Evolutionary conservation across 768 basidiomycete species (phyloP).

Genomic region (Cyathus striatus): DNA sequence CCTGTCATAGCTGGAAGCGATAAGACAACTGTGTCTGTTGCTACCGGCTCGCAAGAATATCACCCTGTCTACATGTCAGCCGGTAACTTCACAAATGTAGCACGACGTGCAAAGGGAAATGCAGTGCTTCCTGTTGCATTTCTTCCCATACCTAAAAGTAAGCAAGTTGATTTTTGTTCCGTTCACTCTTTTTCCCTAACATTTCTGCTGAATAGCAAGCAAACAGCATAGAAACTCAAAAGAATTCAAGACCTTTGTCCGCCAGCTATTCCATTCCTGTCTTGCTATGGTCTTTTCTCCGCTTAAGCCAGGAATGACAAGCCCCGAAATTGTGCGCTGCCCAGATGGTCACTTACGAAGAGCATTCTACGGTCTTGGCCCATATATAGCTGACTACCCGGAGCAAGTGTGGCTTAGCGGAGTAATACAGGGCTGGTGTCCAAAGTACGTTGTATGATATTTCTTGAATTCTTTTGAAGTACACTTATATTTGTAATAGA

Average conservation of each 20-base stretch:
- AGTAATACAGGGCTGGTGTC: conserved; percentile 20
- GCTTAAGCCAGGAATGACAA: conserved; percentile 11
- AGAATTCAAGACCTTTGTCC: conserved; percentile 15
- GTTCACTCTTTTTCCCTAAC: neutral
- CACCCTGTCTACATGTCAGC: conserved; percentile 16
- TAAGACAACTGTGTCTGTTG: conserved; percentile 27
- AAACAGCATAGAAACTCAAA: conserved; percentile 8
- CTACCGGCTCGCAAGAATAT: conserved; percentile 22
- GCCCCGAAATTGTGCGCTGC: conserved; percentile 16
- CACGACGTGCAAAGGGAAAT: conserved; percentile 11
- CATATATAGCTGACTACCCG: conserved; percentile 32
- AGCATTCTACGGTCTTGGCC: conserved; percentile 22
- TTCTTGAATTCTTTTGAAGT: neutral
- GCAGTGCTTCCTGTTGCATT: conserved; percentile 11
- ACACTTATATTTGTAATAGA: conserved; percentile 7
- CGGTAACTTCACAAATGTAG: conserved; percentile 11
- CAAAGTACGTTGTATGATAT: conserved; percentile 3
- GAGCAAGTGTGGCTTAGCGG: conserved; percentile 24
- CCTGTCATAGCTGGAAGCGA: conserved; percentile 23
- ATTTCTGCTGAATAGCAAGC: conserved; percentile 10
- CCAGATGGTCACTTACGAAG: conserved; percentile 27
- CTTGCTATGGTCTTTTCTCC: conserved; percentile 11
- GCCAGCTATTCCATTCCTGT: conserved; percentile 20
- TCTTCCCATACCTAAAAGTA: conserved; percentile 17
- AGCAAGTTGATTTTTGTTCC: conserved; percentile 2